Base-by-base conservation (phyloP, 768 basidiomycete species). In the Porphyrellus cyaneotinctus region DNA sequence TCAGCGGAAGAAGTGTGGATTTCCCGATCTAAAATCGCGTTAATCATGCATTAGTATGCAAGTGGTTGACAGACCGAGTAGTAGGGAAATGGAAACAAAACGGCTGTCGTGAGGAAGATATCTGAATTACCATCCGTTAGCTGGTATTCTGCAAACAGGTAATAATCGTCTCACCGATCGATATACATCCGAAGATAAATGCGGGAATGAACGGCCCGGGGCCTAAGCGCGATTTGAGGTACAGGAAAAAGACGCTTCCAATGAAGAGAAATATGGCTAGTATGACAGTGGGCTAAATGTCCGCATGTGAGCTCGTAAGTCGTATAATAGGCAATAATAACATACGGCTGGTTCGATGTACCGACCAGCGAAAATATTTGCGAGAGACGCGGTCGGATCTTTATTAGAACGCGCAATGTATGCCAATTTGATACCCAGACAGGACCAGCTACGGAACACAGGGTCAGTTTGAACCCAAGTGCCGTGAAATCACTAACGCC, bases 151-250 rank as follows among this genome's bases (percentile, higher is more conserved):
- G 30, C 2, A 17, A 35, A 28, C n/a, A 17, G n/a, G 32, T 7
- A 11, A 41, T 15, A 10, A 22, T n/a, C 37, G 23, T 56, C 74
- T 51, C 50, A 81, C 84, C 82, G 8, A 85, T 48, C 58, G 76
- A 76, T 33, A 88, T 77, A 63, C 84, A 87, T 11, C 73, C 79
- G 26, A 89, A 76, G 11, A 87, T 64, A 20, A 67, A 71, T 0
- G 83, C 76, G 49, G 83, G 74, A 1, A 78, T 63, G 59, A 82
- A 84, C 0, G 85, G 86, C 1, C 86, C 83, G 0, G 85, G 84
- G 3, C 85, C 82, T 56, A 77, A 61, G 22, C 79, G 72, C 1
- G 81, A 82, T 61, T 77, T 83, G 47, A 87, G 59, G 62, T 78
- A 88, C 18, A 86, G 60, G 50, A 88, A 76, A 53, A 81, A 69